Evolutionary conservation across 495 filamentous ascomycete genomes (phyloP), one percentile per base, ranked within the genome.

Genomic region (Neurospora sp.): DNA sequence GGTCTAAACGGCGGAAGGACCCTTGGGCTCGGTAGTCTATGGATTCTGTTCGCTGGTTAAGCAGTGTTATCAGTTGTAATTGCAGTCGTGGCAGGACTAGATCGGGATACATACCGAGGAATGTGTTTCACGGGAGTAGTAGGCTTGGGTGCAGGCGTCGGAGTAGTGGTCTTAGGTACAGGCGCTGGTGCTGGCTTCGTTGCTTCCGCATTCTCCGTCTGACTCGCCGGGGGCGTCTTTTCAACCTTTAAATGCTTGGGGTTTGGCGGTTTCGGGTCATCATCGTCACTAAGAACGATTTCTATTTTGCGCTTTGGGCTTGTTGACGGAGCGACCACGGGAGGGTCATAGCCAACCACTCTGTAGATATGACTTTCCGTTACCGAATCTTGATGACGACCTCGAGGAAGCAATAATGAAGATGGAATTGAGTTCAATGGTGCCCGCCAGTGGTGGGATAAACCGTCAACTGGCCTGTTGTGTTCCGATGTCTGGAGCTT

Each of bases 361-460:
- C 27, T 35, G 27, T 65, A 65, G 31, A 65, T 65, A 4, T 65
- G 53, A 35, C 53, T 65, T 65, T 65, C 53, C 53, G 53, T 65
- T 8, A 65, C 27, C 14, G 22, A 31, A 16, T 31, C 53, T 31
- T 65, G 53, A 18, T 65, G 1, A 12, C 6, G 27, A 18, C 12
- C 27, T 65, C 53, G 12, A 65, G 53, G 53, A 1, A 65, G 6
- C 27, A 14, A 35, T 0, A 65, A 14, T 16, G 53, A 65, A 16
- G 53, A 65, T 65, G 53, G 53, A 37, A 65, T 14, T 3, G 53
- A 65, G 53, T 65, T 65, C 31, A 65, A 35, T 27, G 53, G 53
- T 8, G 53, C 53, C 9, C 74, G 72, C 59, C 27, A 71, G 71
- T 75, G 68, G 35, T 75, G 74, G 3, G 3, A 14, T n/a, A 70